A percentile compares a stretch with the other conserved stretches of the same genome.
Evolutionary conservation across 139 green algal species (phyloP).

Genomic region (Chlamydomonas asymmetrica): DNA sequence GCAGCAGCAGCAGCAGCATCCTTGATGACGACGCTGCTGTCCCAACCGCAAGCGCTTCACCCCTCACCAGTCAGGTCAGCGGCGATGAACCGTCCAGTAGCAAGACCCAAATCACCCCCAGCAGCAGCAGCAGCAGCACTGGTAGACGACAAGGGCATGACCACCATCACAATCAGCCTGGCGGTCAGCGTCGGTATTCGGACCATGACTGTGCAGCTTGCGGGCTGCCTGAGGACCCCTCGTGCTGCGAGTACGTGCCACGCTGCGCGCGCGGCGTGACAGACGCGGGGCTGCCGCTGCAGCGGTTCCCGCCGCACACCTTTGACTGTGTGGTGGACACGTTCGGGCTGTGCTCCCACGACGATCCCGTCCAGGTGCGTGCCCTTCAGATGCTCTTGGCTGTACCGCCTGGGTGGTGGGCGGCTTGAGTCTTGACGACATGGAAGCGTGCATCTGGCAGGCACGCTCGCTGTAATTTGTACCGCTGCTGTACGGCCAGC

Average conservation of each 20-base stretch:
- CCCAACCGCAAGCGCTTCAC: no score
- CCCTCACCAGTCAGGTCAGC: no score
- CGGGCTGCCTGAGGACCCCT: background rate
- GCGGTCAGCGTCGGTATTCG: background rate
- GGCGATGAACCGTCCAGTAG: no score
- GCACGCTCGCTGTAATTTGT: no score
- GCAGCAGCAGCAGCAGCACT: background rate
- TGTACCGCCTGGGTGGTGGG: no score
- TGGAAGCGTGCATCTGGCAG: no score
- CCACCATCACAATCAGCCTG: background rate
- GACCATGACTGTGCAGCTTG: background rate
- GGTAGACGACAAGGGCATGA: no score
- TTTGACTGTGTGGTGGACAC: slow-evolving; percentile 80
- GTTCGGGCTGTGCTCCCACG: slow-evolving; percentile 48
- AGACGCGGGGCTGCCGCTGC: slow-evolving; percentile 19
- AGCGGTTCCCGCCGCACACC: slow-evolving; percentile 37
- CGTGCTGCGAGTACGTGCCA: background rate
- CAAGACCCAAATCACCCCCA: background rate
- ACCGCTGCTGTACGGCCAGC: no score
- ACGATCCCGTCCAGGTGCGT: slow-evolving; percentile 37
- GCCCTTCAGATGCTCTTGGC: no score
- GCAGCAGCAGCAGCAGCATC: background rate
- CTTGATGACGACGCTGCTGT: no score
- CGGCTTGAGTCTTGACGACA: no score
- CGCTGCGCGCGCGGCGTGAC: slow-evolving; percentile 18